Evolutionary conservation across 2,329 filamentous ascomycete genomes (phyloP).

Genomic region (Diaporthe helianthi): DNA sequence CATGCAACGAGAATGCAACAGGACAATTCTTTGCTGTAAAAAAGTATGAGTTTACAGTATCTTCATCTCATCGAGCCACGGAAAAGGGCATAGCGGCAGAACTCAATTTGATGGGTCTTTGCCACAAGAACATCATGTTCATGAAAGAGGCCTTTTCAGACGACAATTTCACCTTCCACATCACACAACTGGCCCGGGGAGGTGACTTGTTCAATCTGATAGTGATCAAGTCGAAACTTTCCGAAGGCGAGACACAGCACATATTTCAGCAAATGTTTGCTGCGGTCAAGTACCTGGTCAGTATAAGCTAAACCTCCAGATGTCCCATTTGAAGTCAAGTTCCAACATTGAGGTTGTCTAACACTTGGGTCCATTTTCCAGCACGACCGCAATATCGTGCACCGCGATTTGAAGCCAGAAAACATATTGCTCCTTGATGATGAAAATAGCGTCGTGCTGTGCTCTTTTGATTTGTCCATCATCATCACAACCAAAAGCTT

Average conservation of each 20-base stretch:
- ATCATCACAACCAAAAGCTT: slow-evolving; percentile 98
- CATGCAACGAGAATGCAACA: slow-evolving; percentile 83
- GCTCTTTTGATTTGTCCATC: slow-evolving; percentile 95
- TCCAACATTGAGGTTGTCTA: too few relatives aligned
- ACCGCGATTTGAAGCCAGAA: slow-evolving; percentile 92
- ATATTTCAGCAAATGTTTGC: background rate
- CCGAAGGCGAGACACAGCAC: background rate
- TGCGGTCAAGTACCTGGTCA: background rate
- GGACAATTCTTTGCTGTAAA: slow-evolving; percentile 91
- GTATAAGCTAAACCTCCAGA: background rate
- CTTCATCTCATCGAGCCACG: slow-evolving; percentile 73
- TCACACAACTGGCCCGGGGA: background rate
- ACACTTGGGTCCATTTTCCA: background rate
- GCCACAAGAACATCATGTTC: slow-evolving; percentile 89
- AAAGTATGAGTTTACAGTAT: slow-evolving; percentile 84
- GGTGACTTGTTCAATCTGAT: background rate
- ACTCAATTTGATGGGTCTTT: slow-evolving; percentile 98
- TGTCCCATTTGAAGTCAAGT: too few relatives aligned
- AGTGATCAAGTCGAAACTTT: background rate
- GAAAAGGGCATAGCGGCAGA: slow-evolving; percentile 91
- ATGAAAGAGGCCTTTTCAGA: slow-evolving; percentile 96
- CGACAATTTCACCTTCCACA: slow-evolving; percentile 82
- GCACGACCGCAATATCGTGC: background rate
- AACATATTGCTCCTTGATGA: slow-evolving; percentile 91
- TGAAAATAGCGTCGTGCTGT: slow-evolving; percentile 84